Base-by-base conservation (phyloP, 164 flowering plant species). In the Dillenia turbinata region DNA sequence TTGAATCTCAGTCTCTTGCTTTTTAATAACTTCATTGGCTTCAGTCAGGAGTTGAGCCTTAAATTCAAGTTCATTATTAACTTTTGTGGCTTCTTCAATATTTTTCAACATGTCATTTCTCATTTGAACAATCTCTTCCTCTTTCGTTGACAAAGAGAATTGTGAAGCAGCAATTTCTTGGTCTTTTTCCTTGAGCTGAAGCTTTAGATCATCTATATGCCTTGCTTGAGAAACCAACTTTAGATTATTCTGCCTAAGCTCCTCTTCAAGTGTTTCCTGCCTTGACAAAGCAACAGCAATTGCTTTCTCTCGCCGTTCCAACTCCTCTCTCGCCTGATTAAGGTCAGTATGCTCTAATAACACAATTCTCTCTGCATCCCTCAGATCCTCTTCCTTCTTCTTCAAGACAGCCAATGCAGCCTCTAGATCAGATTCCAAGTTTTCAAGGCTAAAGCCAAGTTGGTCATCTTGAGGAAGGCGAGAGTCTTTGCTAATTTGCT, bases 361-460 rank as follows among this genome's bases (percentile, higher is more conserved):
- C 7, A 93, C 81, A 63, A 49, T 71, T 61, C 70, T 75, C 68
- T 84, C 90, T 9, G 89, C 89, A 68, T 88, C 79, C 52, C 72
- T 77, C 24, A 90, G 77, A 64, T 88, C 89, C 40, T 87, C 90
- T 77, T 90, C 97, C 70, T 87, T 93, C 72, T 76, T 79, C 73
- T 70, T 85, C 78, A 93, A 71, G 43, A 76, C 85, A 14, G 60
- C 61, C 76, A 90, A 62, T 33, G 83, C 90, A 49, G 85, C 89
- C 64, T 74, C 81, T 57, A 90, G 90, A 74, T 85, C 97, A 12
- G 83, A 75, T 57, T 87, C 98, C 66, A 90, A 61, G 33, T 24
- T 65, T 61, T 76, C 87, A 57, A 87, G 85, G 64, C 76, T 69
- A 50, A 80, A 12, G 10, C 72, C 81, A 5, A 68, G 43, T 47